These are phyloP conservation scores for Psilocybe azurescens DNA, from an alignment of 768 basidiomycete species.

Conservation along the genomic window DNA sequence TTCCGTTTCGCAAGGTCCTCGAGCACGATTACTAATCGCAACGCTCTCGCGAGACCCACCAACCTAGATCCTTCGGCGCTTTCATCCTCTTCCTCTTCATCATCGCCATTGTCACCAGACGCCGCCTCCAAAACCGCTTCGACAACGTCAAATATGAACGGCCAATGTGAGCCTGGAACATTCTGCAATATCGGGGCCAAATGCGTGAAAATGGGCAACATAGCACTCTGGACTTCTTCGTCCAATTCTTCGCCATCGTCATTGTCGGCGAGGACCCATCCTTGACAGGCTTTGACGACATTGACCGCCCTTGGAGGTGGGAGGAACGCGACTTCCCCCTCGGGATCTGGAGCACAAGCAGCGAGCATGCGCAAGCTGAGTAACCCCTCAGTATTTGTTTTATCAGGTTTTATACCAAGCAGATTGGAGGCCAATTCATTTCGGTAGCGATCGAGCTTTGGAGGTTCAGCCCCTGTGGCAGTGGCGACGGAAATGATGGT, in stretches of 20 bases:
- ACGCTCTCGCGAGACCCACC: slow-evolving; percentile 68
- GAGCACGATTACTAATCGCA: slow-evolving; percentile 69
- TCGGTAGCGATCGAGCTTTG: slow-evolving; percentile 77
- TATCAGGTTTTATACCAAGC: slow-evolving; percentile 63
- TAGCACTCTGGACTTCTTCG: slow-evolving; percentile 79
- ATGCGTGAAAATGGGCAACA: slow-evolving; percentile 75
- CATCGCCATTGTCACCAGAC: slow-evolving; percentile 13
- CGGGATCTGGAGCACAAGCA: slow-evolving; percentile 75
- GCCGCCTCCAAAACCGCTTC: slow-evolving; percentile 81
- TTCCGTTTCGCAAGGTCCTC: slow-evolving; percentile 77
- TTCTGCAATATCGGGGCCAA: slow-evolving; percentile 90
- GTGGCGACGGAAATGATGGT: slow-evolving; percentile 69
- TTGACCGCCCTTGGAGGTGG: slow-evolving; percentile 87
- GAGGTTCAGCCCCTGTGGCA: slow-evolving; percentile 67
- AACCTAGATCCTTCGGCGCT: slow-evolving; percentile 41
- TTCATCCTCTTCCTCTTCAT: slow-evolving; percentile 13
- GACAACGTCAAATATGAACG: slow-evolving; percentile 86
- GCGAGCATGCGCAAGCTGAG: slow-evolving; percentile 69
- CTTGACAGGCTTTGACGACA: slow-evolving; percentile 80
- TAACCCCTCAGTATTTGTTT: slow-evolving; percentile 75
- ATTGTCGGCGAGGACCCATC: slow-evolving; percentile 74
- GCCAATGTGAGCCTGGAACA: slow-evolving; percentile 90
- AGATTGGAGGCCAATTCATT: slow-evolving; percentile 90
- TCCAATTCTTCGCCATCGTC: slow-evolving; percentile 70
- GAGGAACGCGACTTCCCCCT: slow-evolving; percentile 84